Base-by-base conservation (phyloP, 2,329 filamentous ascomycete species). In the Pseudogymnoascus pannorum region DNA sequence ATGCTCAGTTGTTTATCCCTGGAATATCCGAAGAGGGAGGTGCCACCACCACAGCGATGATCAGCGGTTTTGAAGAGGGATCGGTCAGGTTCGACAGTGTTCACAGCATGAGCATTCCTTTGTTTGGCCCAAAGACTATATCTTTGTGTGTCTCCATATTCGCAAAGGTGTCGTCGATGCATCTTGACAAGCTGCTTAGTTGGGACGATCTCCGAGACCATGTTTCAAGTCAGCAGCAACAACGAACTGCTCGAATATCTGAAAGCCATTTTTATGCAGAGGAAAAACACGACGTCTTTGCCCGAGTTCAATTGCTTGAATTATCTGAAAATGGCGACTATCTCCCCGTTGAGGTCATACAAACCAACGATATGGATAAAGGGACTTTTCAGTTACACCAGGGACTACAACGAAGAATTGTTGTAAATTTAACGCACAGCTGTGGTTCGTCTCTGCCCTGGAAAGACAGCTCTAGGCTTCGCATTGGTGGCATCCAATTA, bases 191-290 rank as follows among this genome's bases (percentile, higher is more conserved):
- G 77, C 81, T 99, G 58, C 83, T 97, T 11, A 99, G 94, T 76
- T 99, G 94, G 94, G 94, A 99, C 72, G 94, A 97, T 69, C 97
- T 99, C 87, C 87, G 93, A 62, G 93, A 99, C 73, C 82, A 84
- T 16, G 79, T 86, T 58, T 81, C 82, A 2, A 81, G 83, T 64
- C 81, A 83, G 16, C 81, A 82, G 61, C 78, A 78, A 42, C 80
- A 78, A 62, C 72, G 77, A 4, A 73, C 81, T 64, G 81, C 79
- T 42, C 83, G 94, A 9, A 87, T 99, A 66, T 87, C 91, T 11
- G 94, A 99, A 73, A 88, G 89, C 0, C 92, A 99, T 67, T 99
- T 95, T 72, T 96, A 88, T 69, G 91, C 87, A 0, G 91, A 97
- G 73, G 94, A 97, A 72, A 88, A 92, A 67, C 92, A 99, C 71